phyloP scores from a whole-genome alignment of 768 basidiomycete species.

The Sistotremastrum suecicum region DNA sequence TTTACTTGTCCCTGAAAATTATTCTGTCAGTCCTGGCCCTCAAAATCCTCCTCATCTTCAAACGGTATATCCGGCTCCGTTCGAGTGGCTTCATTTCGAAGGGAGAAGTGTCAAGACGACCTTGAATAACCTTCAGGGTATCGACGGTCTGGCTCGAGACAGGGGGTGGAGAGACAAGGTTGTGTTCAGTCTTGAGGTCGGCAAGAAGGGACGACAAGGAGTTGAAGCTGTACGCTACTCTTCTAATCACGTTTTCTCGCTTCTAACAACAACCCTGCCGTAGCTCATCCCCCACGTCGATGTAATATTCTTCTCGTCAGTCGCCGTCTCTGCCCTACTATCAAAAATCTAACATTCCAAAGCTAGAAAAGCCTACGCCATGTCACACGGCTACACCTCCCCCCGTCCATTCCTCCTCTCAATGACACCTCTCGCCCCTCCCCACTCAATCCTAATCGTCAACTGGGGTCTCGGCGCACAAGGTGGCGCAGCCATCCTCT shows the following conservation, averaged over 20 bases:
- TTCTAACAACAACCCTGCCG: background rate
- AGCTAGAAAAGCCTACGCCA: constrained; percentile 49
- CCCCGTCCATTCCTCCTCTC: constrained; percentile 72
- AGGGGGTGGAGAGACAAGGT: constrained; percentile 74
- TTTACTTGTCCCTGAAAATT: constrained; percentile 73
- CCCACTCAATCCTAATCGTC: constrained; percentile 69
- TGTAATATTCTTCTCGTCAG: constrained; percentile 50
- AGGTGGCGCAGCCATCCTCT: constrained; percentile 69
- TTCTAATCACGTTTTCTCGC: constrained; percentile 2
- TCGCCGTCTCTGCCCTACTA: background rate
- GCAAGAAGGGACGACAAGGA: constrained; percentile 58
- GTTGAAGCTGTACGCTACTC: constrained; percentile 54
- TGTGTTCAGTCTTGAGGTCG: constrained; percentile 70
- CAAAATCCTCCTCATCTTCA: constrained; percentile 7
- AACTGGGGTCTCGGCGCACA: constrained; percentile 43
- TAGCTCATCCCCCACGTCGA: constrained; percentile 76
- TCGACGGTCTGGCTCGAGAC: constrained; percentile 73
- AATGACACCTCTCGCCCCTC: constrained; percentile 46
- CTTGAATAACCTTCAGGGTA: constrained; percentile 57
- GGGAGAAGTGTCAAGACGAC: constrained; percentile 72
- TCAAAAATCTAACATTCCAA: background rate
- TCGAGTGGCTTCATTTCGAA: constrained; percentile 82
- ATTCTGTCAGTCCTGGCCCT: constrained; percentile 25
- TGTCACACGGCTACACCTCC: constrained; percentile 43
- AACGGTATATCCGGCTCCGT: constrained; percentile 55